Conservation (phyloP, 345 rosid genomes). For the Lumnitzera racemosa region DNA sequence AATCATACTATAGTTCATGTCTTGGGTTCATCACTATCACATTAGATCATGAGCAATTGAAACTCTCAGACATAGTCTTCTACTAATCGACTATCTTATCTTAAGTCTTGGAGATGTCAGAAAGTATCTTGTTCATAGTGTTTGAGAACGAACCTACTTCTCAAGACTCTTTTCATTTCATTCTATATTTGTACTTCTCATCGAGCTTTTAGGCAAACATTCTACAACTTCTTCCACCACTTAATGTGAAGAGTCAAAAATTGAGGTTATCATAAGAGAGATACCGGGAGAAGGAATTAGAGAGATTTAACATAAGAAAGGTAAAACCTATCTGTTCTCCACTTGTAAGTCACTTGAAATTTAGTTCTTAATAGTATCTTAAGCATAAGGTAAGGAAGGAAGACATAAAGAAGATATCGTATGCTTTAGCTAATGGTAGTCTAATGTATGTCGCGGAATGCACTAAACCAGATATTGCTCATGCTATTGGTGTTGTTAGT, state of each 20-base stretch:
- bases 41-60: no score
- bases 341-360: slow-evolving; percentile 1
- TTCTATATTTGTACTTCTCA: no score
- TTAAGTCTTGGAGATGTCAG: no score
- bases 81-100: no score
- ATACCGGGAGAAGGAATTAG: background rate
- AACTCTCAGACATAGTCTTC: no score
- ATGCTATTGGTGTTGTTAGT: slow-evolving; percentile 2
- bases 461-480: background rate
- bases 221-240: background rate
- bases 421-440: background rate
- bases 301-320: background rate
- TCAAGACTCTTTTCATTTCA: no score
- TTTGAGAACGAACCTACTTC: no score
- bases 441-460: slow-evolving; percentile 1
- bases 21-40: no score
- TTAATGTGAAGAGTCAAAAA: background rate
- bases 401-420: background rate
- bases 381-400: background rate
- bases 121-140: no score
- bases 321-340: background rate
- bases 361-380: background rate
- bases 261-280: slow-evolving; percentile 4
- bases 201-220: no score
- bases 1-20: no score